A percentile compares a stretch with the other conserved stretches of the same genome.
Evolutionary conservation across 2,329 filamentous ascomycete genomes (phyloP).

Genomic region (Neopestalotiopsis clavispora): DNA sequence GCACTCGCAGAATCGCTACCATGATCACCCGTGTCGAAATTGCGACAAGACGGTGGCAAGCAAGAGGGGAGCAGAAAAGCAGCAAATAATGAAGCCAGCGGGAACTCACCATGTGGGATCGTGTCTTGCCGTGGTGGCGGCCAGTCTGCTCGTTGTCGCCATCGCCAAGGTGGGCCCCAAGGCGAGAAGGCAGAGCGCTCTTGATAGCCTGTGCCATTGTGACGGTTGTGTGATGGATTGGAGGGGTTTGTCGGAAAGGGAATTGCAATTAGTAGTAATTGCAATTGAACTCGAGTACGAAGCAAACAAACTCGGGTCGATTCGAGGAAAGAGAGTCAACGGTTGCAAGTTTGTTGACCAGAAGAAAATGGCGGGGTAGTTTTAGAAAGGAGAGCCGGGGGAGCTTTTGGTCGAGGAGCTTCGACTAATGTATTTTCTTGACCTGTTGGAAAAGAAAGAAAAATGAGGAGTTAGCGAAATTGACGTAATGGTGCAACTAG

Average conservation of each 20-base stretch:
- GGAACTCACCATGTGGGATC: constrained; percentile 80
- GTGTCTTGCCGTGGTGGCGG: constrained; percentile 83
- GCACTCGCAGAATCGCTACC: not conserved
- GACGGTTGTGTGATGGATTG: constrained; percentile 17
- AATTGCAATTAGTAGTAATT: not conserved
- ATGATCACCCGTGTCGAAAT: not conserved
- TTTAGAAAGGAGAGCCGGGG: not conserved
- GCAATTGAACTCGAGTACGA: not conserved
- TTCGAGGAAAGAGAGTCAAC: constrained; percentile 2
- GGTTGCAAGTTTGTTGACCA: constrained; percentile 9
- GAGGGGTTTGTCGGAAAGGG: not conserved
- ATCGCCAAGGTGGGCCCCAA: constrained; percentile 61
- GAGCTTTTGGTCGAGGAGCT: constrained; percentile 14
- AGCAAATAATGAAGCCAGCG: not conserved
- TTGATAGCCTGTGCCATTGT: constrained; percentile 74
- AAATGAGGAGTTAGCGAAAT: constrained; percentile 12
- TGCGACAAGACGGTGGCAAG: not conserved
- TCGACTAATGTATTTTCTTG: constrained; percentile 16
- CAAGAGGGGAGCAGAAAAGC: not conserved
- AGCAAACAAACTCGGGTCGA: constrained; percentile 4
- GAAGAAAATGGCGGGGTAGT: constrained; percentile 8
- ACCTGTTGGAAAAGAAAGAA: not conserved
- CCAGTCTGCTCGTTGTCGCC: constrained; percentile 58
- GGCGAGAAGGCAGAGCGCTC: constrained; percentile 81
- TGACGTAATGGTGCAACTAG: constrained; percentile 16